phyloP scores from a whole-genome alignment of 805 yeast genomes.

The Saccharomycopsis guyanensis region DNA sequence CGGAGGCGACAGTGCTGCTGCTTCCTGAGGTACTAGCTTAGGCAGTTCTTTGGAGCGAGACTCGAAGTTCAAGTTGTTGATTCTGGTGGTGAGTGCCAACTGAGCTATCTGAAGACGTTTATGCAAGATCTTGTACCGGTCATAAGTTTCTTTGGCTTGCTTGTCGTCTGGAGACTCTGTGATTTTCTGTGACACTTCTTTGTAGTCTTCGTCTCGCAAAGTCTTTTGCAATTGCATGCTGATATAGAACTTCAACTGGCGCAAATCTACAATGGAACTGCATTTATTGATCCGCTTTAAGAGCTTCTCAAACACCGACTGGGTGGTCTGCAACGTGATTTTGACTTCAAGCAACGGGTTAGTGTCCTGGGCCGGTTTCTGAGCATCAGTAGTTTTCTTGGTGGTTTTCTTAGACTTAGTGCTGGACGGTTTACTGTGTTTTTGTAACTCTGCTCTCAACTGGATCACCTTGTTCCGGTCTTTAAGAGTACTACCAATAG shows the following conservation, averaged over 20 bases:
- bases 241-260: slow-evolving; percentile 40
- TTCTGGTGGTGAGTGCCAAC: slow-evolving; percentile 17
- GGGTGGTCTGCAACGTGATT: slow-evolving; percentile 34
- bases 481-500: slow-evolving; percentile 56
- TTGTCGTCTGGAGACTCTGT: neutral
- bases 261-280: slow-evolving; percentile 35
- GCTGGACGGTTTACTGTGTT: slow-evolving; percentile 38
- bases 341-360: slow-evolving; percentile 27
- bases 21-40: neutral
- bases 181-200: neutral
- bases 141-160: slow-evolving; percentile 9
- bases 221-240: slow-evolving; percentile 41
- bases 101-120: slow-evolving; percentile 21
- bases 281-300: slow-evolving; percentile 30
- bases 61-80: slow-evolving; percentile 15
- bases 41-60: slow-evolving; percentile 3
- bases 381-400: neutral
- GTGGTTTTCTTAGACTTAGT: slow-evolving; percentile 6
- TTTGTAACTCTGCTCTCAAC: slow-evolving; percentile 60
- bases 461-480: slow-evolving; percentile 70
- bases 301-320: slow-evolving; percentile 35
- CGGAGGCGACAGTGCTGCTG: neutral
- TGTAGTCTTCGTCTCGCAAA: slow-evolving; percentile 25
- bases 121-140: slow-evolving; percentile 13
- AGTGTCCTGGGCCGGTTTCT: neutral